Evolutionary conservation across 2,329 filamentous ascomycete species (phyloP).

Genomic region (Epichloe elymi): DNA sequence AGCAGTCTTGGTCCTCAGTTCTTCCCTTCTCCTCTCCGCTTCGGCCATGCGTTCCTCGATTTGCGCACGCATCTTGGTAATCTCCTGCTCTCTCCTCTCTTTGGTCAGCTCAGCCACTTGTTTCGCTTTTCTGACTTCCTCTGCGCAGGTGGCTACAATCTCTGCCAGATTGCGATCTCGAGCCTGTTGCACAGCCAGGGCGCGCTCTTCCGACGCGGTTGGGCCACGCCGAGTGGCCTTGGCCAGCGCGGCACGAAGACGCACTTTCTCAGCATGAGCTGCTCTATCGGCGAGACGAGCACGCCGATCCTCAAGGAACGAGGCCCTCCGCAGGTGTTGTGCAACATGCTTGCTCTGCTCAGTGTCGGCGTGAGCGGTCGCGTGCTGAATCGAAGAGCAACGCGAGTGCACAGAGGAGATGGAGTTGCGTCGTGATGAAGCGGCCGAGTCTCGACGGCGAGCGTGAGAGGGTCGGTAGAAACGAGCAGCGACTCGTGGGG

Average conservation of each 20-base stretch:
- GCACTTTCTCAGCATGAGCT: conserved; percentile 72
- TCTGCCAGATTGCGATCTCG: conserved; percentile 71
- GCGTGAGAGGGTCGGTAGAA: conserved; percentile 57
- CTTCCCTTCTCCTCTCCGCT: conserved; percentile 57
- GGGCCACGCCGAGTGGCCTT: conserved; percentile 55
- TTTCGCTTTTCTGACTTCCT: conserved; percentile 73
- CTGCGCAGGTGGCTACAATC: conserved; percentile 68
- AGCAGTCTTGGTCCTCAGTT: conserved; percentile 43
- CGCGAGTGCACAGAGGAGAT: conserved; percentile 64
- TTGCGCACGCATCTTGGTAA: conserved; percentile 53
- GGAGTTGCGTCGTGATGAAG: conserved; percentile 68
- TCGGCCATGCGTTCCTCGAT: conserved; percentile 73
- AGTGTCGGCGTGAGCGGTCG: conserved; percentile 32
- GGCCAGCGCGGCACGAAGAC: conserved; percentile 58
- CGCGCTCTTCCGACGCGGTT: conserved; percentile 59
- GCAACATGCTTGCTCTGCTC: conserved; percentile 66
- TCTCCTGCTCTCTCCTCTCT: conserved; percentile 63
- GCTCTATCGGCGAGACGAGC: conserved; percentile 68
- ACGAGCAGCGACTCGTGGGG: conserved; percentile 64
- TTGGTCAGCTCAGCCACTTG: conserved; percentile 72
- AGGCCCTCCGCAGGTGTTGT: conserved; percentile 66
- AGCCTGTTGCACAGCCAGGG: conserved; percentile 63
- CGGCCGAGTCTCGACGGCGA: conserved; percentile 61
- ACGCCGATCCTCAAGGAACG: conserved; percentile 69
- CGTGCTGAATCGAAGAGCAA: conserved; percentile 45